Percentiles rank a stretch among this genome's conserved stretches.
These are phyloP conservation scores for Saccharomyces hybrid DNA, from an alignment of 1,139 yeast genomes.

Conservation along the genomic window DNA sequence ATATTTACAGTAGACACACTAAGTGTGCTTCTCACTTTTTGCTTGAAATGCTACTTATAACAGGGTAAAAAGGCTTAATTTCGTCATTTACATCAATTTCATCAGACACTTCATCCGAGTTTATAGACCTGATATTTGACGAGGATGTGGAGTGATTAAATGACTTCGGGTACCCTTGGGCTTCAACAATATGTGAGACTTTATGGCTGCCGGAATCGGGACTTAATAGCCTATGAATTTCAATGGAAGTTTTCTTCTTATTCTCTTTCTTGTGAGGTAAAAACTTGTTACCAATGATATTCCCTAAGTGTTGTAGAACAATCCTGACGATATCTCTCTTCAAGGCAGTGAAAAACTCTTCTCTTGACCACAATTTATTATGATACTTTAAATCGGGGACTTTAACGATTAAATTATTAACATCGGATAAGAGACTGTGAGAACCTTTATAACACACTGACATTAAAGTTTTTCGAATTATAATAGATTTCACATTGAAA, in stretches of 20 bases:
- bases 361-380: constrained; percentile 71
- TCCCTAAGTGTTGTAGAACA: constrained; percentile 69
- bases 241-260: constrained; percentile 6
- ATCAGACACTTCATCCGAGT: neutral
- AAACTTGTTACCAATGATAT: constrained; percentile 71
- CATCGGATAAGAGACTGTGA: constrained; percentile 60
- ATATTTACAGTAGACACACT: neutral
- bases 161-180: neutral
- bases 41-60: neutral
- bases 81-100: neutral
- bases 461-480: constrained; percentile 46
- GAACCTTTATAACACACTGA: constrained; percentile 73
- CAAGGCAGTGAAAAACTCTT: constrained; percentile 58
- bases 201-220: neutral
- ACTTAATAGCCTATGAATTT: neutral
- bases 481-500: constrained; percentile 54
- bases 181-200: neutral
- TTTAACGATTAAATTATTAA: constrained; percentile 56
- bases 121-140: neutral
- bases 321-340: constrained; percentile 63
- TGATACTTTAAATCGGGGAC: constrained; percentile 59
- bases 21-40: neutral
- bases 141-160: neutral
- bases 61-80: neutral
- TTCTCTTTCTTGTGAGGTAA: constrained; percentile 38